Evolutionary conservation across 345 rosid genomes (phyloP).

Genomic region (Microthlaspi erraticum): DNA sequence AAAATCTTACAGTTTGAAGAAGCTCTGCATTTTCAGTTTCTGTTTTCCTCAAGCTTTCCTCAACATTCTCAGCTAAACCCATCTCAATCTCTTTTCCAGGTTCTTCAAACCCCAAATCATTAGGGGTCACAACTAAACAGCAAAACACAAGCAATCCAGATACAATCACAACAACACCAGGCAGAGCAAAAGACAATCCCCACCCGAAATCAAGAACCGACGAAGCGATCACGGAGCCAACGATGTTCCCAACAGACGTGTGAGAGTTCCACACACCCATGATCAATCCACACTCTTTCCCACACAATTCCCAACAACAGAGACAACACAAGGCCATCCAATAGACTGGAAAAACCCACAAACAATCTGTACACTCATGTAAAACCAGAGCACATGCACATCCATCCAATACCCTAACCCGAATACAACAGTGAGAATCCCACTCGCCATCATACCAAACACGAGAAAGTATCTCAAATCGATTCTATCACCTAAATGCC

Average conservation of each 20-base stretch:
- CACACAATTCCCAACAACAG: constrained; percentile 91
- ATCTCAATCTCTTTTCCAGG: too few species aligned
- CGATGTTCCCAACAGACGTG: constrained; percentile 82
- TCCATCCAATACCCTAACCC: constrained; percentile 88
- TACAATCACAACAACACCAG: constrained; percentile 68
- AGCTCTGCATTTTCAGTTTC: constrained; percentile 65
- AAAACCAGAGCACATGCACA: constrained; percentile 63
- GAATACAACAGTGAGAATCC: constrained; percentile 64
- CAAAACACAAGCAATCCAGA: constrained; percentile 65
- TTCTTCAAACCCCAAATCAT: constrained; percentile 65
- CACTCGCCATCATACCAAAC: constrained; percentile 93
- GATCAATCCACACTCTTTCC: constrained; percentile 86
- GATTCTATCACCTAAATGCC: constrained; percentile 82
- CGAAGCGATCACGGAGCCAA: constrained; percentile 84
- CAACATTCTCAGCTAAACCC: constrained; percentile 46
- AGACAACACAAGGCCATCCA: constrained; percentile 99
- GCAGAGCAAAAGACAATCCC: constrained; percentile 96
- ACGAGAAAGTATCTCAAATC: constrained; percentile 90
- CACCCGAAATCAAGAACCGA: constrained; percentile 82
- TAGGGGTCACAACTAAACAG: constrained; percentile 74
- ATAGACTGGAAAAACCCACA: too few species aligned
- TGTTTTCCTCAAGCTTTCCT: constrained; percentile 20
- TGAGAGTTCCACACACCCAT: constrained; percentile 97
- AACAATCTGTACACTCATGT: constrained; percentile 42
- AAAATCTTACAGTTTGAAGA: constrained; percentile 48